phyloP scores from a whole-genome alignment of 2,329 filamentous ascomycete genomes.

The Tolypocladium ovalisporum region DNA sequence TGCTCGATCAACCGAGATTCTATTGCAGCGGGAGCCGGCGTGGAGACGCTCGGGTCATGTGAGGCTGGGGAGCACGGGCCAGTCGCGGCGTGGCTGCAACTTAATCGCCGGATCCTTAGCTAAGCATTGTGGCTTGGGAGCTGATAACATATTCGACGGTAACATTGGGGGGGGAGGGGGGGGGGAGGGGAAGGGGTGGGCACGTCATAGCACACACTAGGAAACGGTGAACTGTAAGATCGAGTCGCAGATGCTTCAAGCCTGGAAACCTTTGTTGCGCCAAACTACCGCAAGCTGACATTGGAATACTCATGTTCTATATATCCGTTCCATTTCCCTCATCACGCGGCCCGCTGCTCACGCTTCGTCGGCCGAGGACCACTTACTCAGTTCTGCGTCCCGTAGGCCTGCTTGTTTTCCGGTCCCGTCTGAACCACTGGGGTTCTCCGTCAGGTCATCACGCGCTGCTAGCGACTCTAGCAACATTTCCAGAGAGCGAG shows the following conservation, averaged over 20 bases:
- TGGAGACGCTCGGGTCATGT: slow-evolving; percentile 18
- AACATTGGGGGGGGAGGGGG: too few relatives aligned
- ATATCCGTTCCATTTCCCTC: not conserved
- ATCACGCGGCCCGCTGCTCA: not conserved
- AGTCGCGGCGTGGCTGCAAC: slow-evolving; percentile 2
- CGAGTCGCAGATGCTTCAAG: not conserved
- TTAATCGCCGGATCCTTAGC: not conserved
- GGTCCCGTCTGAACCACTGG: not conserved
- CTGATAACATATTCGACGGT: not conserved
- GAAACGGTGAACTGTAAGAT: not conserved
- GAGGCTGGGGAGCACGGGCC: slow-evolving; percentile 16
- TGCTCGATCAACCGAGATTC: not conserved
- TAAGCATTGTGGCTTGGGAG: not conserved
- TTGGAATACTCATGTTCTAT: slow-evolving; percentile 1
- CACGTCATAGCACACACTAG: not conserved
- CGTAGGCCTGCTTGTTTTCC: not conserved
- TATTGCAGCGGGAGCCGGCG: slow-evolving; percentile 1
- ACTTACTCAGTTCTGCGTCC: not conserved
- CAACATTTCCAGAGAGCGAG: not conserved
- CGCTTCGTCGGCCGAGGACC: not conserved
- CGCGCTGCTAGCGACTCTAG: not conserved
- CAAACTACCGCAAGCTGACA: slow-evolving; percentile 2
- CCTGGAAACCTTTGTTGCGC: not conserved
- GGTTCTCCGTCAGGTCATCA: not conserved
- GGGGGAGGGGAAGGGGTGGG: too few relatives aligned